Conservation (phyloP, 2,329 filamentous ascomycete genomes). For the Neodidymelliopsis sp. region DNA sequence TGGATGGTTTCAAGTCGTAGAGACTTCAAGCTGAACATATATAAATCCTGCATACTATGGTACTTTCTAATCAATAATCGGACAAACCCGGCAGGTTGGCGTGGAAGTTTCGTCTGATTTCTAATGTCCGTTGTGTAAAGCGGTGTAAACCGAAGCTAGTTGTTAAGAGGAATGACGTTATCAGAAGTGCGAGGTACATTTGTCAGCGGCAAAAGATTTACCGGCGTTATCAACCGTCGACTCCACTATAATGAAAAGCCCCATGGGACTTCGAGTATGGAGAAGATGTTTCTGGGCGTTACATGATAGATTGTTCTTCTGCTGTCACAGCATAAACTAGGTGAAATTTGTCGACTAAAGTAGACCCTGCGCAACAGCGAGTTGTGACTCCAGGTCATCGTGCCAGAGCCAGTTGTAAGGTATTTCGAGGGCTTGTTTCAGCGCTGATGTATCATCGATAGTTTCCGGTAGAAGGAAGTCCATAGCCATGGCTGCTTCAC, state of each 20-base stretch:
- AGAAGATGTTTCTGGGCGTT: too few relatives aligned
- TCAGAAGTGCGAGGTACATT: not conserved
- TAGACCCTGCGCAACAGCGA: constrained; percentile 25
- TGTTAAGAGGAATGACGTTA: constrained; percentile 9
- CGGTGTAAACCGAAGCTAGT: constrained; percentile 9
- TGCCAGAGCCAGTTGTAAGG: constrained; percentile 40
- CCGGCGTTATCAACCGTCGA: not conserved
- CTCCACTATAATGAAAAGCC: not conserved
- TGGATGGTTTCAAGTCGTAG: not conserved
- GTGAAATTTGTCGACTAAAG: constrained; percentile 12
- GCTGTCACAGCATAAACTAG: not conserved
- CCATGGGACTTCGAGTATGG: not conserved
- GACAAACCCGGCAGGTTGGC: constrained; percentile 22
- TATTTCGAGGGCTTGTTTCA: constrained; percentile 24
- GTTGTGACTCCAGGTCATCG: constrained; percentile 35
- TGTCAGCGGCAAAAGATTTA: constrained; percentile 6
- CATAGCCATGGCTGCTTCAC: constrained; percentile 10
- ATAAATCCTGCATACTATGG: constrained; percentile 13
- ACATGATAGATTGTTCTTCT: too few relatives aligned
- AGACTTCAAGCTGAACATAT: constrained; percentile 10
- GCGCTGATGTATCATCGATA: constrained; percentile 22
- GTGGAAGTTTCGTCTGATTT: constrained; percentile 22
- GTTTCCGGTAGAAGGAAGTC: constrained; percentile 29
- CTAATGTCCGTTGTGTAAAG: constrained; percentile 6
- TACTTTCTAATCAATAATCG: constrained; percentile 20